Evolutionary conservation across 2,329 filamentous ascomycete species (phyloP).

Genomic region (Aspergillus pseudotamarii): DNA sequence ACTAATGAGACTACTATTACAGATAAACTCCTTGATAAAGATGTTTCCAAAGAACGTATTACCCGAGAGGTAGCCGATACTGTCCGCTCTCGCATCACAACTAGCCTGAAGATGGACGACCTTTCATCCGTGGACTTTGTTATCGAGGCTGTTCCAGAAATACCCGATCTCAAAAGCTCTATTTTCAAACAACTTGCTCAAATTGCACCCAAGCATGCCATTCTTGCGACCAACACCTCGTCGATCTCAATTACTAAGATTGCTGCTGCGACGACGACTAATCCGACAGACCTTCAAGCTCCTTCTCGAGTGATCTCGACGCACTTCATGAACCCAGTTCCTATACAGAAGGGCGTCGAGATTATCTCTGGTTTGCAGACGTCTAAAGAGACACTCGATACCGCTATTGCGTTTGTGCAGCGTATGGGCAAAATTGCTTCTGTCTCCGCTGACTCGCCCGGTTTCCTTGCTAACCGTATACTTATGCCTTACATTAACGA

Average conservation of each 20-base stretch:
- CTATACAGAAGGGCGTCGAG: constrained; percentile 94
- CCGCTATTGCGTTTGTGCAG: constrained; percentile 81
- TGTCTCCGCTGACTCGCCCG: constrained; percentile 83
- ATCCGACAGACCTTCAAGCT: constrained; percentile 77
- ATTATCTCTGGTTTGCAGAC: constrained; percentile 96
- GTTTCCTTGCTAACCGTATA: constrained; percentile 94
- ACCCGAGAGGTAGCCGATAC: constrained; percentile 78
- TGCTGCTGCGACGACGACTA: constrained; percentile 77
- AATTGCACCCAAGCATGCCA: constrained; percentile 79
- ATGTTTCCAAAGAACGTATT: constrained; percentile 84
- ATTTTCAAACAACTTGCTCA: constrained; percentile 84
- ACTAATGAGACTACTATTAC: constrained; percentile 8
- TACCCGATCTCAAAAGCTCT: constrained; percentile 79
- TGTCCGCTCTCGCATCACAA: constrained; percentile 68
- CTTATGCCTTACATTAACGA: constrained; percentile 99
- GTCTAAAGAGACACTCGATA: constrained; percentile 76
- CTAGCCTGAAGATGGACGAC: constrained; percentile 74
- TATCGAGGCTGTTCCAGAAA: constrained; percentile 96
- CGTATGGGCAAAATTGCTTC: constrained; percentile 93
- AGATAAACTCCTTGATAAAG: constrained; percentile 93
- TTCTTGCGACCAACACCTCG: constrained; percentile 97
- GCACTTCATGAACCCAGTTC: constrained; percentile 99
- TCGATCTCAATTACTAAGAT: constrained; percentile 97
- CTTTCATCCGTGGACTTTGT: constrained; percentile 90
- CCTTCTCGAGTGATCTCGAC: constrained; percentile 90